phyloP scores from a whole-genome alignment of 2,329 filamentous ascomycete species.

The Dothideomycetes sp. region DNA sequence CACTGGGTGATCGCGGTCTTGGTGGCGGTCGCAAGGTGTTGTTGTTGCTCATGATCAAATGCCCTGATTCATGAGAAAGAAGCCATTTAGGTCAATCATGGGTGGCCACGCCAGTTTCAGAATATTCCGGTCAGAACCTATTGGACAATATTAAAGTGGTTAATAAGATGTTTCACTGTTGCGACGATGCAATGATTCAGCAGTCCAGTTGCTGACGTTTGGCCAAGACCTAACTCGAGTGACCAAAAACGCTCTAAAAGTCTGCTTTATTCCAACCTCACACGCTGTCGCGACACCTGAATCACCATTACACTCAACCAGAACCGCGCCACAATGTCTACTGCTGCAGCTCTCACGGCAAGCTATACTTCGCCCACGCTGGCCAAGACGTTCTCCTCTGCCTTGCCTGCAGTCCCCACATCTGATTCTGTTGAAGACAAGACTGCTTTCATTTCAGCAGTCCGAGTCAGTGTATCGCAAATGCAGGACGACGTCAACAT shows the following conservation, averaged over 20 bases:
- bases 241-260: background rate
- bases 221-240: background rate
- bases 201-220: background rate
- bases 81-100: too few relatives aligned
- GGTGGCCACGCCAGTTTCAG: too few relatives aligned
- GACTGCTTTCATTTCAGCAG: slow-evolving; percentile 46
- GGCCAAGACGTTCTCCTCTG: slow-evolving; percentile 14
- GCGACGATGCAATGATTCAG: too few relatives aligned
- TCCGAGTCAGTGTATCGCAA: slow-evolving; percentile 45
- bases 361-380: slow-evolving; percentile 16
- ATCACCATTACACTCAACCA: background rate
- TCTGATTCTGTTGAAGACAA: slow-evolving; percentile 35
- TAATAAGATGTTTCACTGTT: too few relatives aligned
- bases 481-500: slow-evolving; percentile 60
- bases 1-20: slow-evolving; percentile 16
- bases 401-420: slow-evolving; percentile 12
- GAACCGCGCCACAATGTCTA: background rate
- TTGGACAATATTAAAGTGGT: too few relatives aligned
- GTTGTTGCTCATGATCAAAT: slow-evolving; percentile 15
- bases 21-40: slow-evolving; percentile 19
- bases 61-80: too few relatives aligned
- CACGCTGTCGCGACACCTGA: background rate
- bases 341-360: slow-evolving; percentile 11
- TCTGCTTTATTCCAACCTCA: background rate
- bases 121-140: too few relatives aligned